Evolutionary conservation across 1,284 basidiomycete genomes (phyloP).

Genomic region (Fomitopsis betulina): DNA sequence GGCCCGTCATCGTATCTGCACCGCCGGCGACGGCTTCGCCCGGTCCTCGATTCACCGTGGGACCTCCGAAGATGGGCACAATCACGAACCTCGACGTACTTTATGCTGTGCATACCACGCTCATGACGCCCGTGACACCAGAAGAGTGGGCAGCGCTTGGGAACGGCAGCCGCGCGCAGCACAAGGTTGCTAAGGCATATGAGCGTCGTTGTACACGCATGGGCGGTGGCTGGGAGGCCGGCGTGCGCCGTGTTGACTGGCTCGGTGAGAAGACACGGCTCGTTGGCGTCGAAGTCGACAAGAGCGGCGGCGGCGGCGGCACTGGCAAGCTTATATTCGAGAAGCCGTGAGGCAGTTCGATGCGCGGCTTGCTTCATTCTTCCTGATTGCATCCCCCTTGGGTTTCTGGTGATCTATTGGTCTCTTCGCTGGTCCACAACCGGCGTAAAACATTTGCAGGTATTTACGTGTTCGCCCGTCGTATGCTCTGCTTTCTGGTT

Average conservation of each 20-base stretch:
- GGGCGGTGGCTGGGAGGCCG: constrained; percentile 64
- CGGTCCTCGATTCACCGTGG: constrained; percentile 28
- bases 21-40: constrained; percentile 22
- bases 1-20: constrained; percentile 47
- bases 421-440: constrained; percentile 13
- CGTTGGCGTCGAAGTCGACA: constrained; percentile 59
- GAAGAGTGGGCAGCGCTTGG: constrained; percentile 63
- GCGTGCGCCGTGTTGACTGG: constrained; percentile 63
- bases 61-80: constrained; percentile 26
- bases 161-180: constrained; percentile 44
- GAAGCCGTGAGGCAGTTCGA: constrained; percentile 25
- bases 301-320: constrained; percentile 33
- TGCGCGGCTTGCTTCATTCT: not conserved
- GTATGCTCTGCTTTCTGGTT: constrained; percentile 7
- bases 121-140: constrained; percentile 51
- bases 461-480: constrained; percentile 4
- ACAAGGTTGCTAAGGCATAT: constrained; percentile 55
- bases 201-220: constrained; percentile 54
- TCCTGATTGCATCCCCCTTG: constrained; percentile 12
- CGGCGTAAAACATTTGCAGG: constrained; percentile 10
- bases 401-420: constrained; percentile 7
- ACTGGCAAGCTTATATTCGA: constrained; percentile 47
- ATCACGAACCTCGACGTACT: constrained; percentile 64
- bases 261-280: constrained; percentile 56
- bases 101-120: constrained; percentile 52